Conservation (phyloP, 805 yeast genomes). For the Candida chauliodis region DNA sequence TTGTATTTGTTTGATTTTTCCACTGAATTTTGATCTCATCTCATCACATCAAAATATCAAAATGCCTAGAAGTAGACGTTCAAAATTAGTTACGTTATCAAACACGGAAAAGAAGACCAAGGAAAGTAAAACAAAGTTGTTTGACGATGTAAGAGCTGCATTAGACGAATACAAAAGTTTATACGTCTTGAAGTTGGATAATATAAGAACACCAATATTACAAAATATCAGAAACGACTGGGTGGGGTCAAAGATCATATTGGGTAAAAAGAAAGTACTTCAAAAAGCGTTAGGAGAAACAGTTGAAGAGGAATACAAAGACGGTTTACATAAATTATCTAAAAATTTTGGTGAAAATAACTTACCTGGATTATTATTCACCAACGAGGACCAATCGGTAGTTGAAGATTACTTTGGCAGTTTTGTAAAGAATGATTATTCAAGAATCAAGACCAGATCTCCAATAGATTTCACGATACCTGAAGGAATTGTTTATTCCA, state of each 20-base stretch:
- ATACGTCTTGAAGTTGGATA: slow-evolving; percentile 85
- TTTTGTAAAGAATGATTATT: slow-evolving; percentile 75
- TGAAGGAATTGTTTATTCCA: slow-evolving; percentile 85
- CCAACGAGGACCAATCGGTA: slow-evolving; percentile 84
- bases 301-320: slow-evolving; percentile 76
- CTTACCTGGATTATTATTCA: slow-evolving; percentile 82
- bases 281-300: slow-evolving; percentile 89
- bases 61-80: slow-evolving; percentile 97
- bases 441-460: slow-evolving; percentile 82
- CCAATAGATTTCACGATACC: slow-evolving; percentile 86
- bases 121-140: slow-evolving; percentile 86
- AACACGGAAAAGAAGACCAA: slow-evolving; percentile 95
- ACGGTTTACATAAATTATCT: slow-evolving; percentile 65
- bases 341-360: slow-evolving; percentile 48
- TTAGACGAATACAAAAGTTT: slow-evolving; percentile 73
- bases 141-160: slow-evolving; percentile 82
- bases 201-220: slow-evolving; percentile 92
- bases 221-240: slow-evolving; percentile 92
- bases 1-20: background rate
- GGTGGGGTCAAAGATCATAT: slow-evolving; percentile 81
- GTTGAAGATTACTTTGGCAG: slow-evolving; percentile 84
- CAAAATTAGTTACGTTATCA: slow-evolving; percentile 91
- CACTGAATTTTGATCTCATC: slow-evolving; percentile 1
- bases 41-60: slow-evolving; percentile 11
- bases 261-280: slow-evolving; percentile 91